Evolutionary conservation across 2,329 filamentous ascomycete genomes (phyloP).

Genomic region (Elsinoe fawcettii): DNA sequence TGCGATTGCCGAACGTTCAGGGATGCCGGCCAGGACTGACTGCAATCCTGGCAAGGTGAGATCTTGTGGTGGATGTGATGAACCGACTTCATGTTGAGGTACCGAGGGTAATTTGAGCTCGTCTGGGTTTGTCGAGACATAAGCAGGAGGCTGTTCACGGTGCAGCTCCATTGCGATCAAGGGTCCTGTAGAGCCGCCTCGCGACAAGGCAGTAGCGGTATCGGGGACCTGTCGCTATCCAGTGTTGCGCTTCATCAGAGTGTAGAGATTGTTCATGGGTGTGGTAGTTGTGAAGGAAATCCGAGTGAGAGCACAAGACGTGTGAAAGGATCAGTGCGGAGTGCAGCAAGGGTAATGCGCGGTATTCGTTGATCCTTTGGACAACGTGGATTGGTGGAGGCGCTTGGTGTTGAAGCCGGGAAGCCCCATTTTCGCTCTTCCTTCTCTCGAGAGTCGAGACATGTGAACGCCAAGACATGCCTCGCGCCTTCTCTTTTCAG

Average conservation of each 20-base stretch:
- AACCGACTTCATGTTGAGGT: slow-evolving; percentile 31
- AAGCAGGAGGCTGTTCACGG: slow-evolving; percentile 35
- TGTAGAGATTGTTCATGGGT: not conserved
- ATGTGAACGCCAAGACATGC: slow-evolving; percentile 14
- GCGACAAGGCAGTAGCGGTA: slow-evolving; percentile 8
- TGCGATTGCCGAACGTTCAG: slow-evolving; percentile 22
- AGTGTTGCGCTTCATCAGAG: not conserved
- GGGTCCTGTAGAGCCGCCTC: slow-evolving; percentile 9
- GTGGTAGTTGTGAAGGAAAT: not conserved
- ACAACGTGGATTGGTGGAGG: slow-evolving; percentile 7
- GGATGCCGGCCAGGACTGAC: slow-evolving; percentile 36
- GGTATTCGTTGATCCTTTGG: not conserved
- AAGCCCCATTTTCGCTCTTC: not conserved
- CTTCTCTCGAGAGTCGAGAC: too few species aligned
- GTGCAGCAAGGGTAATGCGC: not conserved
- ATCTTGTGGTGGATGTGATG: slow-evolving; percentile 21
- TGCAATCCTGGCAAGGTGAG: slow-evolving; percentile 39
- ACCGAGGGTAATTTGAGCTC: slow-evolving; percentile 36
- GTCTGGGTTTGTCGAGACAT: slow-evolving; percentile 35
- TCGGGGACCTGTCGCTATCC: slow-evolving; percentile 2
- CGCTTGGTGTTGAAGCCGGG: not conserved
- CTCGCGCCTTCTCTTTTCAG: slow-evolving; percentile 2
- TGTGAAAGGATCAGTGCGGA: not conserved
- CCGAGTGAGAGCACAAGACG: not conserved
- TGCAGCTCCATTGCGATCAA: slow-evolving; percentile 25